phyloP scores from a whole-genome alignment of 805 yeast genomes.

The Priceomyces carsonii region DNA sequence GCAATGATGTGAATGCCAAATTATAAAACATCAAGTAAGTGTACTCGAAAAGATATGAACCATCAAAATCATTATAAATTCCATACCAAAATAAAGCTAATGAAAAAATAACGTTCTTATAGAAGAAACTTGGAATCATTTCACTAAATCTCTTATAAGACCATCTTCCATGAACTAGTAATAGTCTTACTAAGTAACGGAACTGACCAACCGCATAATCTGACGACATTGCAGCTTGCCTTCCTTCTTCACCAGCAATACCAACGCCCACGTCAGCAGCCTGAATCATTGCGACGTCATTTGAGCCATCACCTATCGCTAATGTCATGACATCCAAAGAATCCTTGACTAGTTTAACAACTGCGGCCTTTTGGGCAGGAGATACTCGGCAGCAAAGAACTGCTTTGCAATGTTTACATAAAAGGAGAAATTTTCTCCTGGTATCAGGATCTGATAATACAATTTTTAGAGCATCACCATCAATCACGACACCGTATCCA shows the following conservation, averaged over 20 bases:
- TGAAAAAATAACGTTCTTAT: conserved; percentile 75
- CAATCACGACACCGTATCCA: conserved; percentile 69
- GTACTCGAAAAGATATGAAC: conserved; percentile 75
- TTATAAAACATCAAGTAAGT: conserved; percentile 80
- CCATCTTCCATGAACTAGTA: conserved; percentile 85
- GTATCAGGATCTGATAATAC: conserved; percentile 40
- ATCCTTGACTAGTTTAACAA: conserved; percentile 74
- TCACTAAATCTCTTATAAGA: conserved; percentile 78
- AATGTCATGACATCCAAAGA: conserved; percentile 78
- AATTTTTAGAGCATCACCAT: conserved; percentile 71
- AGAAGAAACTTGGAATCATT: conserved; percentile 82
- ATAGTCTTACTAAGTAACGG: conserved; percentile 63
- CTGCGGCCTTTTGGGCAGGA: conserved; percentile 86
- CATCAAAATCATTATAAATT: conserved; percentile 72
- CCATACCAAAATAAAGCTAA: conserved; percentile 81
- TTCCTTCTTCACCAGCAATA: conserved; percentile 89
- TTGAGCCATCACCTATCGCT: conserved; percentile 88
- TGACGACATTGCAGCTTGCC: conserved; percentile 86
- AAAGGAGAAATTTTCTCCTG: conserved; percentile 59
- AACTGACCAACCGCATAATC: conserved; percentile 87
- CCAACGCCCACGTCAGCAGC: conserved; percentile 88
- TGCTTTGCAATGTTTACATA: conserved; percentile 79
- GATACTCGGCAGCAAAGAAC: conserved; percentile 87
- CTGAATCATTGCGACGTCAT: conserved; percentile 90
- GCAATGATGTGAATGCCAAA: conserved; percentile 80